These are phyloP conservation scores for Citrus trifoliata DNA, from an alignment of 345 rosid species.

Conservation along the genomic window DNA sequence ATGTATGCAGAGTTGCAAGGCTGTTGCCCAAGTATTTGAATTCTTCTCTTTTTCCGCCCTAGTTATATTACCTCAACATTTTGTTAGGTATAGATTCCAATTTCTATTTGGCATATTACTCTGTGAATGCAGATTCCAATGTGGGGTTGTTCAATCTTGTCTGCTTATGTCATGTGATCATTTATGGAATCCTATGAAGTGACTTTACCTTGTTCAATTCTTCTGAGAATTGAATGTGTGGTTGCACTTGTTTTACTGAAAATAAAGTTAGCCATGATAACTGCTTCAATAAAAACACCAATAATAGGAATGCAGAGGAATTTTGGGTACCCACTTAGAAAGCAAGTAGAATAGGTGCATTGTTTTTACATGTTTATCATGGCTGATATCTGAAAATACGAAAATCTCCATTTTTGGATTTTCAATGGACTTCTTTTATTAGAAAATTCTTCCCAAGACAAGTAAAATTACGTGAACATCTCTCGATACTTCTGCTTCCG, in stretches of 20 bases:
- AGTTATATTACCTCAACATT: neutral
- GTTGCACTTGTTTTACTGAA: neutral
- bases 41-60: neutral
- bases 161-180: conserved; percentile 3
- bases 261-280: neutral
- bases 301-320: neutral
- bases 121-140: conserved; percentile 7
- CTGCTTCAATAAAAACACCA: neutral
- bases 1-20: neutral
- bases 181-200: conserved; percentile 11
- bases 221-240: neutral
- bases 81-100: conserved; percentile 7
- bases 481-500: neutral
- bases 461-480: neutral
- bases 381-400: neutral
- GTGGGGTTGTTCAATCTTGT: conserved; percentile 5
- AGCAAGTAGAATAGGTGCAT: neutral
- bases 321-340: neutral
- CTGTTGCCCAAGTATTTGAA: neutral
- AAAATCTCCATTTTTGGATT: neutral
- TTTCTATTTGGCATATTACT: neutral
- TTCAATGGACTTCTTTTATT: neutral
- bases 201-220: neutral
- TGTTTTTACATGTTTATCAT: neutral
- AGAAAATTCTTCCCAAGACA: neutral